Base-by-base conservation (phyloP, 2,329 filamentous ascomycete genomes). In the Aspergillus uvarum region DNA sequence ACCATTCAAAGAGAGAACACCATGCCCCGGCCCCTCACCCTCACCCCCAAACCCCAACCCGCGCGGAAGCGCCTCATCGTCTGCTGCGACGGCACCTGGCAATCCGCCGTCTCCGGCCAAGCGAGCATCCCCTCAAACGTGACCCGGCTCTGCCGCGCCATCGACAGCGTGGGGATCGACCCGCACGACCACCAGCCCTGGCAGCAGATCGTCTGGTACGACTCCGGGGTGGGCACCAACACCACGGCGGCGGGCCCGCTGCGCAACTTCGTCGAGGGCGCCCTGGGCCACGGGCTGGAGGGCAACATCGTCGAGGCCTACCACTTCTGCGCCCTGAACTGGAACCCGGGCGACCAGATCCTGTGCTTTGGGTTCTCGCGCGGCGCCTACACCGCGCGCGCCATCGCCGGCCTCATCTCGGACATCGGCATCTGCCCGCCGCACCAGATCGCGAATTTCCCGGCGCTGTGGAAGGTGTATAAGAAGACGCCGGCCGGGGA, bases 11-110 rank as follows among this genome's bases (percentile, higher is more conserved):
- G 11, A 35, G 3, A 16, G 12, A 35, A 3, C 32, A 35, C 2
- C 2, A 35, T 35, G 32, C 32, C 16, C 32, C 32, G 14, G 4
- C 26, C 26, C 26, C 26, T 29, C 11, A 16, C 3, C 12, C 32
- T 4, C 3, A 4, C 7, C 11, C 32, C 11, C 3, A 16, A 35
- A 5, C 32, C 32, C 32, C 11, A 50, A 50, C 60, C 60, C 8
- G 54, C 59, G 10, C 61, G 51, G 21, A 74, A 74, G 44, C 69
- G 72, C 31, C 71, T 74, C 35, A 66, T 74, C 35, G 66, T 74
- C 42, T 72, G 68, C 60, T 74, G 72, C 50, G 72, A 74, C 56
- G 72, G 72, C 31, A 74, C 72, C 19, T 74, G 72, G 71, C 67
- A 72, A 56, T 69, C 68, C 14, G 63, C 68, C n/a, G 71, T 67